Conservation (phyloP, 2,329 filamentous ascomycete genomes). For the Moelleriella libera region DNA sequence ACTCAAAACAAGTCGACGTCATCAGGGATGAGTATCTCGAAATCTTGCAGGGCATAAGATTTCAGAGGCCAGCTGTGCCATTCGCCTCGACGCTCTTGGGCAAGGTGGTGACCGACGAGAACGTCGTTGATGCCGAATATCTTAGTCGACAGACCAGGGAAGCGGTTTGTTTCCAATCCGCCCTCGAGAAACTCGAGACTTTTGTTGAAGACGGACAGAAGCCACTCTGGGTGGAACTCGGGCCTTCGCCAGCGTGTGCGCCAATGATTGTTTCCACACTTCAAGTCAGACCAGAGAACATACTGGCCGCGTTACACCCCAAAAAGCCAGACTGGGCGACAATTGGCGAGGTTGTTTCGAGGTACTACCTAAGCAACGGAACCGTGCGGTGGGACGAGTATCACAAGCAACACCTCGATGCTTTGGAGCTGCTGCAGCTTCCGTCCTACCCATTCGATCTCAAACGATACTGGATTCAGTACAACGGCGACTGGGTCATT, state of each 20-base stretch:
- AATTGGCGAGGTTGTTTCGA: background rate
- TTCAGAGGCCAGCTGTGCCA: background rate
- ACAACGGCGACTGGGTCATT: constrained; percentile 41
- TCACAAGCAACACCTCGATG: constrained; percentile 30
- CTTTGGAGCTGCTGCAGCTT: constrained; percentile 37
- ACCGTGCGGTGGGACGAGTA: constrained; percentile 55
- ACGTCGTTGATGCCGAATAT: background rate
- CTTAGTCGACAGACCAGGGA: background rate
- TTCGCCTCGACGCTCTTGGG: constrained; percentile 50
- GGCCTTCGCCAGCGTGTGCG: constrained; percentile 50
- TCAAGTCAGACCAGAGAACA: constrained; percentile 40
- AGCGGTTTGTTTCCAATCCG: background rate
- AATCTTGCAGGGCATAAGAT: background rate
- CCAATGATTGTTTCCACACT: constrained; percentile 50
- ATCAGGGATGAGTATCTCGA: background rate
- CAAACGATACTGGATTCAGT: constrained; percentile 53
- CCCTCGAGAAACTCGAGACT: background rate
- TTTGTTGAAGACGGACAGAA: background rate
- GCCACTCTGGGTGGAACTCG: constrained; percentile 22
- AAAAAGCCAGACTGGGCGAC: constrained; percentile 30
- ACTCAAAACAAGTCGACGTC: background rate
- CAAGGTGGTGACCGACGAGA: constrained; percentile 19
- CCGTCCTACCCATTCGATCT: constrained; percentile 58
- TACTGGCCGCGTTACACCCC: constrained; percentile 26
- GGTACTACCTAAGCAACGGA: background rate